Base-by-base conservation (phyloP, 768 basidiomycete genomes). In the Dentipellis sp. region DNA sequence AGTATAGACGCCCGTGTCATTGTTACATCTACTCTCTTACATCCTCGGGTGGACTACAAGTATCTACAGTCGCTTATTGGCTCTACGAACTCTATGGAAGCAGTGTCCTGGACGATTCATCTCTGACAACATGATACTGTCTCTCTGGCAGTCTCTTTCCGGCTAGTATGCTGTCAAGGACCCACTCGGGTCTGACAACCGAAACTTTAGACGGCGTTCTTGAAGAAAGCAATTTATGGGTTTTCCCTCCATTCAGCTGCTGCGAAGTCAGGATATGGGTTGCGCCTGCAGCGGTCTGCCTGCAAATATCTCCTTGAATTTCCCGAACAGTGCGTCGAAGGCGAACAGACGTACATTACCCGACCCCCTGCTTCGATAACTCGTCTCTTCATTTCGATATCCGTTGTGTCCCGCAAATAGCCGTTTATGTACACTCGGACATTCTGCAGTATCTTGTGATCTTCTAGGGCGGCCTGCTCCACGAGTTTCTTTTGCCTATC, bases 201-300 rank as follows among this genome's bases (percentile, higher is more conserved):
- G 85, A 76, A 19, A 74, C 71, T 37, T 74, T 74, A 56, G 67
- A 75, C 59, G 73, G 72, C 35, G 71, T 72, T 62, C 79, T 82
- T 21, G 71, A 67, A 17, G 76, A 79, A 54, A 91, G 68, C 52
- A 83, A 63, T 62, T 76, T 81, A 56, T 91, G 81, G 2, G 79
- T 84, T 68, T 92, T 92, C 23, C 81, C 78, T 16, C 77, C 88
- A 63, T 76, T 88, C 55, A 91, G 73, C 53, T 77, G 78, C 59
- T 81, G 80, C 6, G 88, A 90, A 9, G 86, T 86, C 39, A 94
- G 64, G 52, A 93, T 83, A 66, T 94, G 91, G 7, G 91, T 92
- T 48, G 84, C 84, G 10, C 78, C 77, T 16, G 82, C 81, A 12
- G 81, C 72, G 23, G 74, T 75, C 52, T 68, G 69, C 59, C 87